Evolutionary conservation across 805 yeast species (phyloP).

Genomic region (Zygosaccharomyces siamensis): DNA sequence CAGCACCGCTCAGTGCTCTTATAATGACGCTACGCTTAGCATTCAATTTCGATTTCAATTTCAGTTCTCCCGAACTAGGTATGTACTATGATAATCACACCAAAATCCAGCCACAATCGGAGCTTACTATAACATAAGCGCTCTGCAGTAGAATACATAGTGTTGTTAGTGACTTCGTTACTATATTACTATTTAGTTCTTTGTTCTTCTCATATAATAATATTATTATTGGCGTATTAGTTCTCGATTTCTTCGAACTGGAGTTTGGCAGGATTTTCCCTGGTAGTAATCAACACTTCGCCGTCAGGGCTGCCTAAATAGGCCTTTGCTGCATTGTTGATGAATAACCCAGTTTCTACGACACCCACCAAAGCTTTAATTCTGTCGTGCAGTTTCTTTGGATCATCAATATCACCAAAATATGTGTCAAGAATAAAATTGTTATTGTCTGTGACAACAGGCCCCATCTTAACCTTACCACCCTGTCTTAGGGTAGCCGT

Average conservation of each 20-base stretch:
- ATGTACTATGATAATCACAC: not conserved
- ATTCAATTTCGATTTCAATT: not conserved
- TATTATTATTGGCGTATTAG: not conserved
- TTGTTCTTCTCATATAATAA: conserved; percentile 1
- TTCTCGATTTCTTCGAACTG: not conserved
- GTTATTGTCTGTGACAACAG: conserved; percentile 92
- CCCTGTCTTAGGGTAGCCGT: conserved; percentile 77
- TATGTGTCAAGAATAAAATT: conserved; percentile 91
- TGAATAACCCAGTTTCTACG: conserved; percentile 91
- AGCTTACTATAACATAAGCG: not conserved
- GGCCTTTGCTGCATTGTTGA: conserved; percentile 62
- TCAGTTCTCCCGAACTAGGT: not conserved
- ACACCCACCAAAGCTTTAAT: conserved; percentile 84
- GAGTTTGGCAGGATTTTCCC: conserved; percentile 3
- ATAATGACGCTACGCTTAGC: not conserved
- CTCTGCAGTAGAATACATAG: not conserved
- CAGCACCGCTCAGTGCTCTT: not conserved
- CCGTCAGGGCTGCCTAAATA: conserved; percentile 90
- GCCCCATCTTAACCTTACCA: conserved; percentile 91
- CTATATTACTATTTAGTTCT: not conserved
- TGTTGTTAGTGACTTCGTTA: not conserved
- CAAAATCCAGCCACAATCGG: not conserved
- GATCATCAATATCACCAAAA: conserved; percentile 66
- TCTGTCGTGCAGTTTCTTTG: conserved; percentile 50
- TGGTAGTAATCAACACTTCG: conserved; percentile 36